Percentiles rank a stretch among this genome's conserved stretches.
These are phyloP conservation scores for Eucommia ulmoides DNA, from an alignment of 257 asterid species.

Conservation along the genomic window DNA sequence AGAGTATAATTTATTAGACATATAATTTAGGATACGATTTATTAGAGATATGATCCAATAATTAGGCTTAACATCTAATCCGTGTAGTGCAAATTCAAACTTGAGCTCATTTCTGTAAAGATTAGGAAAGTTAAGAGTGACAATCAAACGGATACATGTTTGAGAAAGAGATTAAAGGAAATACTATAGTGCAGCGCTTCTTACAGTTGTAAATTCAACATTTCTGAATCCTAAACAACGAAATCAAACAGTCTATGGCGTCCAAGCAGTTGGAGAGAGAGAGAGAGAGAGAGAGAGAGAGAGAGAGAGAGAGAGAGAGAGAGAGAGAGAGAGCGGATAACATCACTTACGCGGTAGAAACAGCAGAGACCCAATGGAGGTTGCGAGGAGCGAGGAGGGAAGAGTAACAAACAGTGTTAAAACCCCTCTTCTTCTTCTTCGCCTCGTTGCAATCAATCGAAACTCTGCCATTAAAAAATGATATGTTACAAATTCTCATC, in stretches of 20 bases:
- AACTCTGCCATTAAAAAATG: slow-evolving; percentile 21
- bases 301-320: slow-evolving; percentile 4
- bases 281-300: not conserved
- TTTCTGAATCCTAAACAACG: not conserved
- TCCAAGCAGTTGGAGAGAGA: not conserved
- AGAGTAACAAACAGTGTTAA: slow-evolving; percentile 47
- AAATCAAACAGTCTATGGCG: not conserved
- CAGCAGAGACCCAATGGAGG: slow-evolving; percentile 63
- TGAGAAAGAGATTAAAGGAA: not conserved
- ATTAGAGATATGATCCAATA: too few relatives aligned
- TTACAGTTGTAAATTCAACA: not conserved
- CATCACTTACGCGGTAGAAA: slow-evolving; percentile 47
- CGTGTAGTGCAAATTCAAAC: too few relatives aligned
- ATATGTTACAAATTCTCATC: not conserved
- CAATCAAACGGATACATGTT: too few relatives aligned
- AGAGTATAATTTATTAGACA: not conserved
- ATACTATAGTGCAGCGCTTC: not conserved
- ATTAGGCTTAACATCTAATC: too few relatives aligned
- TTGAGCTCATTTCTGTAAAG: too few relatives aligned
- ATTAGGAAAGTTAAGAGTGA: too few relatives aligned
- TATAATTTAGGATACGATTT: too few relatives aligned
- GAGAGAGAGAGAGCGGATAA: not conserved
- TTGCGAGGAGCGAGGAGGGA: slow-evolving; percentile 41
- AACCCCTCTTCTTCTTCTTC: slow-evolving; percentile 27
- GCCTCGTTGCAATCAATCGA: slow-evolving; percentile 8